These are phyloP conservation scores for Arthromyces matolae DNA, from an alignment of 768 basidiomycete genomes.

Conservation along the genomic window DNA sequence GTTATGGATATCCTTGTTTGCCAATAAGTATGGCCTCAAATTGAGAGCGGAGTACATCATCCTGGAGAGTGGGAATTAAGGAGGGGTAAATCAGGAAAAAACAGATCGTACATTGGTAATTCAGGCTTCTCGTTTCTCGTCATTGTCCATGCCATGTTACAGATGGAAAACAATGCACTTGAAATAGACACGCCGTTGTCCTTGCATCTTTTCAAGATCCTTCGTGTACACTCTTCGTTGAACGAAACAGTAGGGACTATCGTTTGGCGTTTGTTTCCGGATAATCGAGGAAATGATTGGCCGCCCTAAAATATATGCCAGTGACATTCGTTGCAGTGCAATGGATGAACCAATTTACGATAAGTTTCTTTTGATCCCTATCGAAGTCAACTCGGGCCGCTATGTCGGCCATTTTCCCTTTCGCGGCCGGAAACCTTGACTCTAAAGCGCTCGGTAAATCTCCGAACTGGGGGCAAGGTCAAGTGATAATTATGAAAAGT, in stretches of 20 bases:
- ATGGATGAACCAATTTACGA: constrained; percentile 37
- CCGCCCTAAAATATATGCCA: constrained; percentile 65
- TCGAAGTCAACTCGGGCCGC: constrained; percentile 56
- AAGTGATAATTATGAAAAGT: neutral
- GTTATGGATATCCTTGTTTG: constrained; percentile 40
- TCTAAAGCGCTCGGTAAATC: constrained; percentile 43
- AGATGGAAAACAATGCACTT: constrained; percentile 69
- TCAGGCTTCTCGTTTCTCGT: constrained; percentile 40
- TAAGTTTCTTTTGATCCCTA: constrained; percentile 47
- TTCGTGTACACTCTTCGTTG: constrained; percentile 50
- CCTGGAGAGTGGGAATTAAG: constrained; percentile 24
- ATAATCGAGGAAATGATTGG: constrained; percentile 60
- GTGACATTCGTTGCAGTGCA: neutral
- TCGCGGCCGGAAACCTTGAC: constrained; percentile 37
- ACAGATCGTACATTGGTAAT: constrained; percentile 45
- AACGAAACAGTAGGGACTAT: constrained; percentile 68
- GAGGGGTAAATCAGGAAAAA: neutral
- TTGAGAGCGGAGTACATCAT: constrained; percentile 89
- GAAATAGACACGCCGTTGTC: constrained; percentile 68
- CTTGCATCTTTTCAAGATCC: constrained; percentile 70
- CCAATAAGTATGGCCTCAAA: constrained; percentile 56
- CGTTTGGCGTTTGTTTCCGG: constrained; percentile 48
- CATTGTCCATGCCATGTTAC: constrained; percentile 71
- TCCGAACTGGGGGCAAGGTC: constrained; percentile 6
- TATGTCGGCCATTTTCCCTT: constrained; percentile 38